Evolutionary conservation across 1,284 basidiomycete genomes (phyloP), one percentile per base, ranked within the genome.

Genomic region (Trametes polyzona): DNA sequence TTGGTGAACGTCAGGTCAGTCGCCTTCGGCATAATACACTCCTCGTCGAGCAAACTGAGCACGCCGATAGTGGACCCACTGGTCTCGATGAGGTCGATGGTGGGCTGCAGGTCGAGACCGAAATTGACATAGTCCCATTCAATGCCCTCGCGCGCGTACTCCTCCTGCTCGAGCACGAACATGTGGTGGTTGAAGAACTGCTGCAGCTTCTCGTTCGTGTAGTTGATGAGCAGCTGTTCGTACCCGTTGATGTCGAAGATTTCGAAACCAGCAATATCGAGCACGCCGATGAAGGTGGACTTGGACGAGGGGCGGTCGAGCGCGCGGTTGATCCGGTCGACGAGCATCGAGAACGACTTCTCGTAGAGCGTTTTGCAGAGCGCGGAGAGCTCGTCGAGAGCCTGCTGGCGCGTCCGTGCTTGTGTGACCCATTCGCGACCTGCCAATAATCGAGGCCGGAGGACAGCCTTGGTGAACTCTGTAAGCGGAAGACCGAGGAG

Each of bases 181-280:
- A 99, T 99, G 75, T 99, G 97, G 74, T 98, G 95, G 71, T 99
- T 99, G 84, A 98, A 98, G 77, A 96, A 97, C 71, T 96, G 95
- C 72, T 96, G 95, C 8, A 98, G 83, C 70, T 91, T 95, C 80
- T 98, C 95, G 78, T 99, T 99, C 40, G 97, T 99, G 71, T 95
- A 98, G 73, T 99, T 99, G 84, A 99, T 99, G 67, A 97, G 87
- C 23, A 99, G 84, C 74, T 99, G 97, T 70, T 99, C 97, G 73
- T 99, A 99, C 12, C 90, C 90, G 71, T 96, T 96, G 62, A 84
- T 76, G 55, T 90, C 88, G 74, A 92, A 92, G 76, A 99, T 99
- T 73, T 99, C 97, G 76, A 99, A 99, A 19, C 97, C 97, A 7
- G 97, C 97, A 57, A 99, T 99, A 84, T 99, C 97, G 29, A 99